These are phyloP conservation scores for Odontarrhena argentea DNA, from an alignment of 345 rosid species.

Conservation along the genomic window DNA sequence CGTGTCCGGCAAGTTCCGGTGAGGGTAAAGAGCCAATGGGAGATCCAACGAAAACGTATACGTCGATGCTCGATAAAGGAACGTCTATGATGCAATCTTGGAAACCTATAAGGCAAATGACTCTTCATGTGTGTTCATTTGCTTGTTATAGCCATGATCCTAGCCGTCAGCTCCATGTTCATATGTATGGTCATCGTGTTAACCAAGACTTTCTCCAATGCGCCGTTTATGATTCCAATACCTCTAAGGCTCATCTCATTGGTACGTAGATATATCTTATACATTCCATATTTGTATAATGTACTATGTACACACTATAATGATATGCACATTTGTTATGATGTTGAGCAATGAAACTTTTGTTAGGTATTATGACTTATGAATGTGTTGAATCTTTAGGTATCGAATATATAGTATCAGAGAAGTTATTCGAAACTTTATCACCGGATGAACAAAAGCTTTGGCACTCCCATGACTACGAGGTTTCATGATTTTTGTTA, in stretches of 20 bases:
- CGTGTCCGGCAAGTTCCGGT: constrained; percentile 36
- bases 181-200: constrained; percentile 63
- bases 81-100: constrained; percentile 66
- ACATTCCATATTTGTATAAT: background rate
- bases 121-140: constrained; percentile 72
- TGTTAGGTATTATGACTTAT: background rate
- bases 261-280: constrained; percentile 38
- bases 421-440: constrained; percentile 58
- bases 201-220: constrained; percentile 85
- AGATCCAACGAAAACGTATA: constrained; percentile 52
- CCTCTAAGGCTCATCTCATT: constrained; percentile 58
- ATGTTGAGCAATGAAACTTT: background rate
- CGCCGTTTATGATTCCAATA: constrained; percentile 68
- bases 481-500: constrained; percentile 43
- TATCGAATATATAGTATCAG: constrained; percentile 71
- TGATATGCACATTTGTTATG: background rate
- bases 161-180: constrained; percentile 72
- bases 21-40: constrained; percentile 47
- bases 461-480: constrained; percentile 91
- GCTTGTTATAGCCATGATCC: constrained; percentile 78
- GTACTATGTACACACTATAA: too few species aligned
- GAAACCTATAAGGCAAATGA: constrained; percentile 68
- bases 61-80: constrained; percentile 54
- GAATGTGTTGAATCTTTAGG: constrained; percentile 43
- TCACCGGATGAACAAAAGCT: constrained; percentile 73